Base-by-base conservation (phyloP, 2,329 filamentous ascomycete species). In the Cladosporium sp. region DNA sequence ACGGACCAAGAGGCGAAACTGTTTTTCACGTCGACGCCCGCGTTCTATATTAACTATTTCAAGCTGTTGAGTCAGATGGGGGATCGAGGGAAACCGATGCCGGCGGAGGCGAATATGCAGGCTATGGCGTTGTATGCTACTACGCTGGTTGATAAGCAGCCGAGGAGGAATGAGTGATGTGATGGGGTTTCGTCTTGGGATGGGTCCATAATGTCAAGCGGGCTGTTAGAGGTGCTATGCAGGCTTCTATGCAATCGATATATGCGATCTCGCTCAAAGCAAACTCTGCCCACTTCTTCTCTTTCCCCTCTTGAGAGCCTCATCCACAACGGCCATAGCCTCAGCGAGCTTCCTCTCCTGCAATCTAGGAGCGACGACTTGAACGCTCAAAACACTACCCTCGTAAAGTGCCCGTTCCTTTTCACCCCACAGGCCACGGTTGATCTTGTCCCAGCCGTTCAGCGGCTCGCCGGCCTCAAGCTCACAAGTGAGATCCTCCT, bases 361-460 rank as follows among this genome's bases (percentile, higher is more conserved):
- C 70, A 85, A 72, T 62, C 79, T 84, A 8, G 84, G 84, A 6
- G 82, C 83, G 0, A 88, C 78, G 0, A 87, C 83, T 74, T 88
- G 86, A 30, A 88, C 78, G 69, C 83, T 84, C 8, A 88, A 74
- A 21, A 82, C 80, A 3, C 83, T 86, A 3, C 79, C 80, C 7
- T 88, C 70, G 68, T 87, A 88, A 0, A 85, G 78, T 0, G 77
- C 77, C 23, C 85, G 78, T 71, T 88, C 83, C 26, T 83, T 78
- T 4, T 81, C 80, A 14, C 79, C 81, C 79, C 87, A 90, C 16
- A 89, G 73, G 69, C 82, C 80, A 30, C 85, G 78, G 71, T 89
- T 89, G 18, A 78, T 79, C 73, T 84, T 84, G 72, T 90, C 88
- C 87, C 86, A 89, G 58, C 79, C 84, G 10, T 83, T 81, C 26